These are phyloP conservation scores for Citrus trifoliata DNA, from an alignment of 345 rosid genomes.

Conservation along the genomic window DNA sequence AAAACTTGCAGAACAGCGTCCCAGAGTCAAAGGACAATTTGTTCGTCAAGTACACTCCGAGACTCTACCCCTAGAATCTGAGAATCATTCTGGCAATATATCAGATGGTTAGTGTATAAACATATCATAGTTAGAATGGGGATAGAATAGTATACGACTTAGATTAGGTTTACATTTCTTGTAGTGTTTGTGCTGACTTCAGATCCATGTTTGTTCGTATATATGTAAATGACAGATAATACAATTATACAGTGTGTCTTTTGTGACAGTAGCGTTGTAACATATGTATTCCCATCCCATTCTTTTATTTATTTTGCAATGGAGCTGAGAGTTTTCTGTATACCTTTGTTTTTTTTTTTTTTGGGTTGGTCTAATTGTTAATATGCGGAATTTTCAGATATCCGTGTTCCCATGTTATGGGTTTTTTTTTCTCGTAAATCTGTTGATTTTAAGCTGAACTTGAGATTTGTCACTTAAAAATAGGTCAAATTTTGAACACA, in stretches of 20 bases:
- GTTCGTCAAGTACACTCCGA: slow-evolving; percentile 46
- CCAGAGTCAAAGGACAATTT: slow-evolving; percentile 73
- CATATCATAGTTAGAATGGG: background rate
- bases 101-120: slow-evolving; percentile 1
- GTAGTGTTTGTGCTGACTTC: background rate
- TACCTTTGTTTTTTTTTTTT: no score
- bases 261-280: slow-evolving; percentile 6
- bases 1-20: slow-evolving; percentile 77
- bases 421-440: no score
- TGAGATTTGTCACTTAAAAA: no score
- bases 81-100: slow-evolving; percentile 19
- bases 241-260: background rate
- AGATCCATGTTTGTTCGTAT: background rate
- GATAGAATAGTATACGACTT: background rate
- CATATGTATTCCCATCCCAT: background rate
- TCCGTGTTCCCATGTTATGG: no score
- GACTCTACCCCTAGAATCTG: slow-evolving; percentile 19
- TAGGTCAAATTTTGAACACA: no score
- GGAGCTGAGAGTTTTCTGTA: background rate
- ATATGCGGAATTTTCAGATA: background rate
- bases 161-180: background rate
- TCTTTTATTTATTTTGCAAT: slow-evolving; percentile 5
- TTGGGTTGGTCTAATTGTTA: background rate
- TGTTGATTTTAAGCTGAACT: no score
- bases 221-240: slow-evolving; percentile 4